Evolutionary conservation across 208 protist genomes (phyloP).

Genomic region (Trypanosoma cruzi): DNA sequence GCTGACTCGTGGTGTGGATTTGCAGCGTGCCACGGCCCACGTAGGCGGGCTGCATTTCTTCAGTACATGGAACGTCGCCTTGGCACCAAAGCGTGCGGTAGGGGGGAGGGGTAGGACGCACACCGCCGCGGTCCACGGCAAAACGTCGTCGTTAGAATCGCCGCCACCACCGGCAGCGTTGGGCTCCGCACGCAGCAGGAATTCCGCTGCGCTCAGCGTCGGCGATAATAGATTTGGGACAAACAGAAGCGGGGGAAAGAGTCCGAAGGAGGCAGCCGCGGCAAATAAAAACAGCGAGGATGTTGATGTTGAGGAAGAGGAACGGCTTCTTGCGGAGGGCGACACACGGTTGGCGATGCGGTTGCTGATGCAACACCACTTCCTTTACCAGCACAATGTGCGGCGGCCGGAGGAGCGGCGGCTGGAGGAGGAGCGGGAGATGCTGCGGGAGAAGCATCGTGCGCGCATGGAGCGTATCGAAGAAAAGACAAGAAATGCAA

Average conservation of each 20-base stretch:
- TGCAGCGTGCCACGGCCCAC: not conserved
- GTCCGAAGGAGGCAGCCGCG: not conserved
- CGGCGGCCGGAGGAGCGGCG: slow-evolving; percentile 36
- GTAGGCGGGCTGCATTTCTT: slow-evolving; percentile 7
- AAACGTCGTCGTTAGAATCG: not conserved
- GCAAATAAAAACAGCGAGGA: not conserved
- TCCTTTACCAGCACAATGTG: slow-evolving; percentile 32
- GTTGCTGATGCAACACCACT: slow-evolving; percentile 65
- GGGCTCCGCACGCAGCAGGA: not conserved
- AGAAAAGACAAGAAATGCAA: slow-evolving; percentile 66
- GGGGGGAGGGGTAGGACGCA: not conserved
- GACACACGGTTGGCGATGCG: slow-evolving; percentile 82
- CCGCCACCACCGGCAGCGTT: not conserved
- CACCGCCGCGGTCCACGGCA: not conserved
- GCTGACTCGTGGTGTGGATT: not conserved
- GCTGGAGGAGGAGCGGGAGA: slow-evolving; percentile 41
- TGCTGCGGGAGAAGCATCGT: slow-evolving; percentile 33
- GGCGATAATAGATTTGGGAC: not conserved
- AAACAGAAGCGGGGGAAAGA: not conserved
- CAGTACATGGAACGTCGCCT: not conserved
- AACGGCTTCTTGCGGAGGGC: slow-evolving; percentile 50
- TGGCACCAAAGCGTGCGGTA: slow-evolving; percentile 2
- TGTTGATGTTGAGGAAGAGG: slow-evolving; percentile 27
- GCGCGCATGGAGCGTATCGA: slow-evolving; percentile 53
- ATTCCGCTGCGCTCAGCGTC: not conserved